Conservation (phyloP, 805 yeast genomes). For the Lachancea meyersii region DNA sequence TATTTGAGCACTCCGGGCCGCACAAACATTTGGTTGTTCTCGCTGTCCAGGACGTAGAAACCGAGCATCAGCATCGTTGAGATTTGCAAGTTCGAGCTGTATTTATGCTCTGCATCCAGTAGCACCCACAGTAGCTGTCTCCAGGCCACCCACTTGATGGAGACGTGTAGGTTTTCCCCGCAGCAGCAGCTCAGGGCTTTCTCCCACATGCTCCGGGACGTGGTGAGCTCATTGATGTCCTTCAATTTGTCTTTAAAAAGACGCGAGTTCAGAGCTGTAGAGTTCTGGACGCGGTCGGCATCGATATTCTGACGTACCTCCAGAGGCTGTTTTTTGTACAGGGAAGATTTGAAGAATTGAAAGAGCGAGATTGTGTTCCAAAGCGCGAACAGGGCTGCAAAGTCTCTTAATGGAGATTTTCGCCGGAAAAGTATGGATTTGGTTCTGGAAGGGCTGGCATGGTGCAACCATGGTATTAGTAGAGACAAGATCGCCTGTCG, state of each 20-base stretch:
- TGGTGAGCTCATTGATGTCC: slow-evolving; percentile 23
- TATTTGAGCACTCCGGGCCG: slow-evolving; percentile 19
- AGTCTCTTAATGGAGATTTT: slow-evolving; percentile 15
- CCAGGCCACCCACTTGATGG: slow-evolving; percentile 28
- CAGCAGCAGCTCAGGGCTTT: slow-evolving; percentile 20
- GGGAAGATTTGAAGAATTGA: slow-evolving; percentile 7
- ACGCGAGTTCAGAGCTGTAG: slow-evolving; percentile 8
- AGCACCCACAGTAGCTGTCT: slow-evolving; percentile 17
- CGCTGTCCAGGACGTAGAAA: slow-evolving; percentile 19
- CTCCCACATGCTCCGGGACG: slow-evolving; percentile 16
- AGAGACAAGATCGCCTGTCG: slow-evolving; percentile 15
- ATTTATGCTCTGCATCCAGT: background rate
- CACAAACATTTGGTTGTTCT: slow-evolving; percentile 16
- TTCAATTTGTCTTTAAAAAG: slow-evolving; percentile 21
- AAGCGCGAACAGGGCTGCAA: slow-evolving; percentile 14
- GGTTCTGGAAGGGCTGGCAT: slow-evolving; percentile 8
- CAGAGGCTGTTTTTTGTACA: slow-evolving; percentile 1
- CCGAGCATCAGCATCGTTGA: slow-evolving; percentile 20
- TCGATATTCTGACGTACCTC: slow-evolving; percentile 1
- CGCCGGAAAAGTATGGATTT: slow-evolving; percentile 14
- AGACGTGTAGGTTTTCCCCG: slow-evolving; percentile 18
- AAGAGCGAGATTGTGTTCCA: slow-evolving; percentile 20
- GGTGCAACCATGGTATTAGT: slow-evolving; percentile 13
- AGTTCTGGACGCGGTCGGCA: background rate
- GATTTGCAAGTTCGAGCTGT: slow-evolving; percentile 14